Evolutionary conservation across 2,329 filamentous ascomycete genomes (phyloP), one percentile per base, ranked within the genome.

Genomic region (Verticillium albo-atrum): DNA sequence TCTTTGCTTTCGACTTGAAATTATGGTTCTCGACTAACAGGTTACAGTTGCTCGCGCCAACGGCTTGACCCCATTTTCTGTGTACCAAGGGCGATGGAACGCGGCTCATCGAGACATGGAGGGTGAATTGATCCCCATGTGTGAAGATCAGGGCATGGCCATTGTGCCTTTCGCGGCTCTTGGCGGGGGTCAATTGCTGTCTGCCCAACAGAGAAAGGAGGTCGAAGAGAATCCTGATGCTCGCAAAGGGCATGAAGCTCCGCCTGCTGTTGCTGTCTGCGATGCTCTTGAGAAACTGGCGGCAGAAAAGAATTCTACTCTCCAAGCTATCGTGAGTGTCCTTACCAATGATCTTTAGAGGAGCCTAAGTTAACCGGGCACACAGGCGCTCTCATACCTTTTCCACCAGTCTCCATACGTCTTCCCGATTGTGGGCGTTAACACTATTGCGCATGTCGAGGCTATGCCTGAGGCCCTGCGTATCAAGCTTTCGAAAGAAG

Each of bases 371-470:
- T 32, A 1, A 32, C 14, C 30, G 4, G 14, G 9, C 7, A 32
- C 30, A 32, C 7, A 32, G 30, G 30, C 35, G 14, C 69, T 89
- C 14, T 85, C 86, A 1, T 88, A 88, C 63, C 79, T 88, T 2
- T 77, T 86, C 74, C 75, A 80, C 47, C 87, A 88, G 70, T 75
- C 82, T 0, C 79, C 83, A 0, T 80, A 86, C 64, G 80, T 87
- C 7, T 86, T 86, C 66, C 86, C 86, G 0, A 82, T 88, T 37
- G 75, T 87, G 9, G 86, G 85, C 4, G 82, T 82, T 0, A 75
- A 85, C 3, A 88, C 84, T 65, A 70, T 87, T 23, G 80, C 85
- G 58, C 85, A 89, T 67, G 69, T 89, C n/a, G 77, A 83, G 61
- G 79, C 78, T 58, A 88, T 87, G 64, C 84, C 88, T 63, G 78